Evolutionary conservation across 106 monocot genomes (phyloP).

Genomic region (Dendrobium chrysotoxum): DNA sequence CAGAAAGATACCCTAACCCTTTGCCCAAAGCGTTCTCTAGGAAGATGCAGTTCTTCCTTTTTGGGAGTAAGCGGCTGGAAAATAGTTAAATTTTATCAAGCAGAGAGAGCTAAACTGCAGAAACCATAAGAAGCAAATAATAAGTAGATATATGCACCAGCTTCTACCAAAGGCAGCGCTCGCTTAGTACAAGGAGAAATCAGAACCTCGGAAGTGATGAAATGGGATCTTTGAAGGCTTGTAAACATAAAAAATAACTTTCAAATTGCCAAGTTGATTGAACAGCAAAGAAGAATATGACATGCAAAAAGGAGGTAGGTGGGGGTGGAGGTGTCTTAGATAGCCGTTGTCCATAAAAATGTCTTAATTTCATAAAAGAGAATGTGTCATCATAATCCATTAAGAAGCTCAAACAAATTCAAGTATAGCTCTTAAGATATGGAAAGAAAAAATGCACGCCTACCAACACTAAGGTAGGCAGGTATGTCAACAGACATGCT

Average conservation of each 20-base stretch:
- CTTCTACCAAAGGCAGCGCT: neutral
- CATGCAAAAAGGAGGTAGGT: neutral
- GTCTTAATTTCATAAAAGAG: neutral
- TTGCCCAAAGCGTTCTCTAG: neutral
- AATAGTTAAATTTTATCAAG: neutral
- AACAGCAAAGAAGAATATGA: neutral
- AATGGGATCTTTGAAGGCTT: neutral
- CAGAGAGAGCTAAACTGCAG: neutral
- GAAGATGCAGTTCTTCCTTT: neutral
- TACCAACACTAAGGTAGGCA: neutral
- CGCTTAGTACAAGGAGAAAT: neutral
- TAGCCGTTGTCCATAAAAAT: neutral
- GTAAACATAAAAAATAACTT: neutral
- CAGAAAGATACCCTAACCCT: neutral
- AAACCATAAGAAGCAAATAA: neutral
- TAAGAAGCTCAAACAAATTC: neutral
- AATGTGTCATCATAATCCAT: neutral
- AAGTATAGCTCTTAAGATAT: neutral
- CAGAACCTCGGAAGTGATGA: neutral
- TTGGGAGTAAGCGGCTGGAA: neutral
- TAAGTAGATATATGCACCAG: neutral
- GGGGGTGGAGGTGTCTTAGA: neutral
- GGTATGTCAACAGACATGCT: no score
- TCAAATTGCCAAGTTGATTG: neutral
- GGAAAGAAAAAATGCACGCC: neutral